phyloP scores from a whole-genome alignment of 495 filamentous ascomycete genomes.

The Penicillium angulare region DNA sequence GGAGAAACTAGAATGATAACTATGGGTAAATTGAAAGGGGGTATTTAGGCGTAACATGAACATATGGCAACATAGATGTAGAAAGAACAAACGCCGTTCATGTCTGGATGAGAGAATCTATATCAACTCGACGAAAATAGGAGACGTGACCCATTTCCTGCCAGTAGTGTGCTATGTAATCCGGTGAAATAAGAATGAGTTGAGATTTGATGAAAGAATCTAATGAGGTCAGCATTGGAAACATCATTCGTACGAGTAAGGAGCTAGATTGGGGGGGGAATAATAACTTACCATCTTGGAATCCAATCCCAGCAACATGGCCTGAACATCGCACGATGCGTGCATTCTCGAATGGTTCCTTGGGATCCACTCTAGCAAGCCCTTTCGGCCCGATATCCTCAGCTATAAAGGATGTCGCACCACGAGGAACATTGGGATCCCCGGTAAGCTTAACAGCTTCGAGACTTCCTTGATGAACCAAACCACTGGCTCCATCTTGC shows the following conservation, averaged over 20 bases:
- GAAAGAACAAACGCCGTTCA: constrained; percentile 7
- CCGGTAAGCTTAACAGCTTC: constrained; percentile 89
- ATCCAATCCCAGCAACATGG: constrained; percentile 72
- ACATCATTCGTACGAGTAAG: no score
- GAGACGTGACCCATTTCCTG: constrained; percentile 73
- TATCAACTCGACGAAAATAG: constrained; percentile 75
- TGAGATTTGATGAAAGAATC: constrained; percentile 72
- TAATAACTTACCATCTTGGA: constrained; percentile 61
- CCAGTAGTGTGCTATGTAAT: constrained; percentile 84
- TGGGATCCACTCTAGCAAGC: constrained; percentile 57
- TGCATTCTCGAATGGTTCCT: constrained; percentile 68
- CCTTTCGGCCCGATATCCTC: constrained; percentile 70
- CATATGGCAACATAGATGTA: background rate
- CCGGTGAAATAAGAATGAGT: constrained; percentile 73
- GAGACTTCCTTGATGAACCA: constrained; percentile 52
- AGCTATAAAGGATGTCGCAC: constrained; percentile 75
- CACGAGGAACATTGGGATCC: constrained; percentile 83
- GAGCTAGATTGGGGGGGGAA: background rate
- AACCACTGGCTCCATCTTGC: background rate
- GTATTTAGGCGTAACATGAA: background rate
- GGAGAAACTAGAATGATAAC: no score
- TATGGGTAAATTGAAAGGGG: no score
- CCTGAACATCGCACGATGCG: constrained; percentile 73
- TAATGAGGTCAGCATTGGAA: constrained; percentile 23
- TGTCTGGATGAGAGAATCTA: constrained; percentile 72